These are phyloP conservation scores for Yamadazyma phyllophila DNA, from an alignment of 805 yeast genomes.

Conservation along the genomic window DNA sequence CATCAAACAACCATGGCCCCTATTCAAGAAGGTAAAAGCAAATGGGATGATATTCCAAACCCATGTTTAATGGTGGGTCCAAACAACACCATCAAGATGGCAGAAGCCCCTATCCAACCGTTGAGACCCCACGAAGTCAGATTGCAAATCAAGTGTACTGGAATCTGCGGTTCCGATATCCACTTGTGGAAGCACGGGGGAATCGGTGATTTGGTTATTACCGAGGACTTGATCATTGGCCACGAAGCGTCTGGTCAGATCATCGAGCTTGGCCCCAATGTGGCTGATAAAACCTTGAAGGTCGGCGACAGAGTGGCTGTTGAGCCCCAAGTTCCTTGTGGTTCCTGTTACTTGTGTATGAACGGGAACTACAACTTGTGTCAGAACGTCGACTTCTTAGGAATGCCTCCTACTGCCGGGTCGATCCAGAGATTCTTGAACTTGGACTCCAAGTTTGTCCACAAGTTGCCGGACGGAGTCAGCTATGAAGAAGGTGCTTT, in stretches of 20 bases:
- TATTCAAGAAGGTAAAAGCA: conserved; percentile 13
- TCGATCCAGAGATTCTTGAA: conserved; percentile 19
- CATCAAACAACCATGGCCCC: conserved; percentile 13
- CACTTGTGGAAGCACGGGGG: conserved; percentile 24
- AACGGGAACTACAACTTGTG: conserved; percentile 25
- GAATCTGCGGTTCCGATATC: conserved; percentile 25
- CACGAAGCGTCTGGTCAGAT: conserved; percentile 50
- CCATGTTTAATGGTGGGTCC: conserved; percentile 18
- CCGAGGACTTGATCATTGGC: conserved; percentile 39
- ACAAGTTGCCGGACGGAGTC: conserved; percentile 23
- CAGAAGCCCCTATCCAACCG: conserved; percentile 14
- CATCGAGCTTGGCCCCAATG: conserved; percentile 49
- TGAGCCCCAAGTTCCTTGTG: conserved; percentile 58
- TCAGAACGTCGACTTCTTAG: conserved; percentile 17
- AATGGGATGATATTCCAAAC: conserved; percentile 18
- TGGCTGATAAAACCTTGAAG: conserved; percentile 33
- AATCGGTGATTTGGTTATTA: conserved; percentile 31
- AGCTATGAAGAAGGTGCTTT: conserved; percentile 26
- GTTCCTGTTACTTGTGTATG: conserved; percentile 23
- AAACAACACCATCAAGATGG: conserved; percentile 12
- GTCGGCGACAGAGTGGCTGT: conserved; percentile 51
- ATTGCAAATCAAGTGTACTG: conserved; percentile 22
- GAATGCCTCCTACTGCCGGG: conserved; percentile 18
- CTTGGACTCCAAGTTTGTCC: conserved; percentile 17
- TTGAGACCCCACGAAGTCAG: conserved; percentile 18